A percentile compares a stretch with the other conserved stretches of the same genome.
These are phyloP conservation scores for Cenchrus americanus DNA, from an alignment of 176 grass and related monocot species.

Conservation along the genomic window DNA sequence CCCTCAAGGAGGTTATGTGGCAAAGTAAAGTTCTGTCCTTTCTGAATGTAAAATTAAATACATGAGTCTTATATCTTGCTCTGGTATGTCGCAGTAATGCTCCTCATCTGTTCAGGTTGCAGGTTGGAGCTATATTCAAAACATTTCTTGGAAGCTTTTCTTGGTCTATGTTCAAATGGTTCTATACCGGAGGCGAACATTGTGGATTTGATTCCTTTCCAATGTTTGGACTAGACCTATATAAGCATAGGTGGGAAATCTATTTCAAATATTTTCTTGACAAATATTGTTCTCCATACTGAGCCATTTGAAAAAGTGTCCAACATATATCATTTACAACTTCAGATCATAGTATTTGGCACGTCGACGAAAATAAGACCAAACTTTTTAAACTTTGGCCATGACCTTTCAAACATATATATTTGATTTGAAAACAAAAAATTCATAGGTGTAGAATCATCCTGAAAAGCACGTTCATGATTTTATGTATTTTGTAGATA, in stretches of 20 bases:
- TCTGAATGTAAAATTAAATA: neutral
- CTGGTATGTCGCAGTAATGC: neutral
- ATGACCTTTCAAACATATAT: neutral
- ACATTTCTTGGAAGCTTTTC: constrained; percentile 60
- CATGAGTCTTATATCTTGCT: neutral
- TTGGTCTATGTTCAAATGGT: constrained; percentile 76
- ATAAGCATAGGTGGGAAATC: constrained; percentile 50
- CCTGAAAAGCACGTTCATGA: neutral
- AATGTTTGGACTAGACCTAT: constrained; percentile 63
- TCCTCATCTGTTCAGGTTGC: constrained; percentile 37
- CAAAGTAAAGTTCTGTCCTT: constrained; percentile 44
- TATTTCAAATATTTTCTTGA: neutral
- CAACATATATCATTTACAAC: no score
- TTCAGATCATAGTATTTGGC: no score
- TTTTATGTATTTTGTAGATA: neutral
- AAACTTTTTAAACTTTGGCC: neutral
- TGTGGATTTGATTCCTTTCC: constrained; percentile 74
- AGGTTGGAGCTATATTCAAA: constrained; percentile 59
- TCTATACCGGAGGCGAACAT: constrained; percentile 42
- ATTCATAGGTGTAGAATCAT: neutral
- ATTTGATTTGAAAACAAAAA: neutral
- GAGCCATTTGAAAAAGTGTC: no score
- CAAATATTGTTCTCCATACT: neutral
- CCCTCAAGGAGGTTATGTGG: constrained; percentile 51
- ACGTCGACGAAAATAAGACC: no score